Conservation (phyloP, 225 moss, liverwort and hornwort genomes). For the Physcomitrellopsis africana region DNA sequence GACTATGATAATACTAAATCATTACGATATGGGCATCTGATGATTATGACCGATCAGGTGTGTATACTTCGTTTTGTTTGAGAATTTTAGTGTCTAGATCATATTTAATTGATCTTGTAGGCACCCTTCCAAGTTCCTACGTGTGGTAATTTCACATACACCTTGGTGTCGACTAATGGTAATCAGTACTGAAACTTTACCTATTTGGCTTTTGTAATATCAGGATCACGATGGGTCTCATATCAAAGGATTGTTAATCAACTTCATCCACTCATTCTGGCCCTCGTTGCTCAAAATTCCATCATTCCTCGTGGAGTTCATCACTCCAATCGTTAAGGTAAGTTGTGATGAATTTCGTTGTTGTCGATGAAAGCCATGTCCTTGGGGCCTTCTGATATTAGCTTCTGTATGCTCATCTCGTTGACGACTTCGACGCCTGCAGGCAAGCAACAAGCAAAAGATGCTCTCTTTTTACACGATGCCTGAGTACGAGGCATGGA, state of each 20-base stretch:
- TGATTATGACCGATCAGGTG: conserved; percentile 99
- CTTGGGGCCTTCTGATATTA: neutral
- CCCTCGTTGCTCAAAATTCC: conserved; percentile 88
- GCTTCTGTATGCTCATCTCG: conserved; percentile 6
- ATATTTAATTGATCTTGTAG: too few species aligned
- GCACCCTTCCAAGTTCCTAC: too few species aligned
- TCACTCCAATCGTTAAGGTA: conserved; percentile 99
- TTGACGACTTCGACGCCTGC: neutral
- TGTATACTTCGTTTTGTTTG: neutral
- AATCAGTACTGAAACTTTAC: neutral
- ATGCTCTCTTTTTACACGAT: conserved; percentile 88
- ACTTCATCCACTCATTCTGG: conserved; percentile 99
- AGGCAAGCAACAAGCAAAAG: conserved; percentile 77
- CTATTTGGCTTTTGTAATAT: neutral
- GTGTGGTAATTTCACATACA: too few species aligned
- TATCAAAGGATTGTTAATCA: conserved; percentile 92
- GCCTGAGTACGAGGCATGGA: conserved; percentile 95
- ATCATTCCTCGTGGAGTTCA: conserved; percentile 86
- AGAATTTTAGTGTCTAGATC: too few species aligned
- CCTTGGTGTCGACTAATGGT: too few species aligned
- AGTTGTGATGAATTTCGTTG: neutral
- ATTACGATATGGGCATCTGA: conserved; percentile 90
- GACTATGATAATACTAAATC: conserved; percentile 84
- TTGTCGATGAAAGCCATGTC: neutral
- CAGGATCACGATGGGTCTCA: conserved; percentile 99